A percentile compares a stretch with the other conserved stretches of the same genome.
These are phyloP conservation scores for Funneliformis geosporum DNA, from an alignment of 192 early-diverging fungal species.

Conservation along the genomic window DNA sequence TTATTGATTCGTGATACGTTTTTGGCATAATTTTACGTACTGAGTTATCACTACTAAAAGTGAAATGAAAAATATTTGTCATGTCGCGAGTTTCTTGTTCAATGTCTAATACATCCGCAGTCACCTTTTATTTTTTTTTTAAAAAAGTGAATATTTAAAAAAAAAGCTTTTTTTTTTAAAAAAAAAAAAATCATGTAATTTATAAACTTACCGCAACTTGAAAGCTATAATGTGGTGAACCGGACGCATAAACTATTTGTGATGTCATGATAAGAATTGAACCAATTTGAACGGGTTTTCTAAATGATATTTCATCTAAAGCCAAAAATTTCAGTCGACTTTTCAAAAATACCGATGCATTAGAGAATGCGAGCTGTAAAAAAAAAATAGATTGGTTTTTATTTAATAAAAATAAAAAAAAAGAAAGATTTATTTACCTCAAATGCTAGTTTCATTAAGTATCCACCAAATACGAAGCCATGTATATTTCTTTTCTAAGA, in stretches of 20 bases:
- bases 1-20: constrained; percentile 82
- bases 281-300: constrained; percentile 85
- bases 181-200: neutral
- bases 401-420: neutral
- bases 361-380: constrained; percentile 66
- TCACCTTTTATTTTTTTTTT: constrained; percentile 60
- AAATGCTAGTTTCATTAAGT: constrained; percentile 82
- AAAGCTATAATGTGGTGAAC: constrained; percentile 55
- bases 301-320: constrained; percentile 75
- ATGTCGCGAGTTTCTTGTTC: constrained; percentile 57
- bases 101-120: constrained; percentile 79
- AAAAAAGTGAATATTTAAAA: too few species aligned
- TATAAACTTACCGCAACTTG: constrained; percentile 52
- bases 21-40: constrained; percentile 70
- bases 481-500: neutral
- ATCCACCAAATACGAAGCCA: constrained; percentile 77
- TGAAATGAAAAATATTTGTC: constrained; percentile 91
- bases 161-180: constrained; percentile 5
- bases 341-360: constrained; percentile 68
- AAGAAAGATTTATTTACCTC: constrained; percentile 46
- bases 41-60: constrained; percentile 52
- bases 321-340: constrained; percentile 61
- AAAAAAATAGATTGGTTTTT: neutral
- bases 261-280: constrained; percentile 71
- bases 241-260: constrained; percentile 76